Conservation (phyloP, 352 stramenopile species). For the Thraustochytrium striatum region DNA sequence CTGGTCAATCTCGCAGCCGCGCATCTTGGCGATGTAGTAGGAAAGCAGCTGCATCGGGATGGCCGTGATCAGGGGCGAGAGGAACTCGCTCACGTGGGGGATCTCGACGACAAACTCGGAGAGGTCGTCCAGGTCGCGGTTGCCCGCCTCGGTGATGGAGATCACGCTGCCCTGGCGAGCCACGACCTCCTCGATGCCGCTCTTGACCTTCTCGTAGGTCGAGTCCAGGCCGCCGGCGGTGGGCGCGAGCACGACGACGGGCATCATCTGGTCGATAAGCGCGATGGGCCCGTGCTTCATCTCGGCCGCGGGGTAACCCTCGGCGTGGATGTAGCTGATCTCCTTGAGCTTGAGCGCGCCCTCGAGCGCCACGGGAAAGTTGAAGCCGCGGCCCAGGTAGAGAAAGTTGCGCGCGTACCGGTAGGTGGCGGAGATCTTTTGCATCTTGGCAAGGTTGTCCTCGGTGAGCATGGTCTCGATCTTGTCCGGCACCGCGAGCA, state of each 20-base stretch:
- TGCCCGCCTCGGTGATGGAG: slow-evolving; percentile 86
- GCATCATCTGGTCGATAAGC: slow-evolving; percentile 83
- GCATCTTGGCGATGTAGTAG: slow-evolving; percentile 92
- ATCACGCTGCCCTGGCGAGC: slow-evolving; percentile 91
- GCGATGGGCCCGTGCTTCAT: slow-evolving; percentile 98
- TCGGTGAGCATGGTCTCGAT: slow-evolving; percentile 40
- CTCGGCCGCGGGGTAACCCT: slow-evolving; percentile 93
- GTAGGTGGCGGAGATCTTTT: slow-evolving; percentile 48
- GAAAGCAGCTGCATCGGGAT: slow-evolving; percentile 95
- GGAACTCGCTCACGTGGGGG: slow-evolving; percentile 65
- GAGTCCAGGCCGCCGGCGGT: slow-evolving; percentile 39
- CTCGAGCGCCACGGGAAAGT: slow-evolving; percentile 86
- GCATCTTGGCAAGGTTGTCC: slow-evolving; percentile 44
- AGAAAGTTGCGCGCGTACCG: slow-evolving; percentile 55
- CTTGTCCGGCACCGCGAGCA: slow-evolving; percentile 50
- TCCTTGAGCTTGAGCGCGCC: slow-evolving; percentile 98
- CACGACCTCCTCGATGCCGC: slow-evolving; percentile 83
- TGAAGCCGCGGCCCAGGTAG: slow-evolving; percentile 56
- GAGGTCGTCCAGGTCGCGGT: slow-evolving; percentile 71
- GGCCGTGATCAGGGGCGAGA: slow-evolving; percentile 90
- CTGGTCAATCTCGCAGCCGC: slow-evolving; percentile 95
- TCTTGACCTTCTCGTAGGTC: slow-evolving; percentile 56
- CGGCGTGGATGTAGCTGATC: slow-evolving; percentile 96
- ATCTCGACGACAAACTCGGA: slow-evolving; percentile 88
- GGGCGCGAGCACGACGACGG: slow-evolving; percentile 56